These are phyloP conservation scores for Magnusiomyces tetraspermus DNA, from an alignment of 1,139 yeast genomes.

Conservation along the genomic window DNA sequence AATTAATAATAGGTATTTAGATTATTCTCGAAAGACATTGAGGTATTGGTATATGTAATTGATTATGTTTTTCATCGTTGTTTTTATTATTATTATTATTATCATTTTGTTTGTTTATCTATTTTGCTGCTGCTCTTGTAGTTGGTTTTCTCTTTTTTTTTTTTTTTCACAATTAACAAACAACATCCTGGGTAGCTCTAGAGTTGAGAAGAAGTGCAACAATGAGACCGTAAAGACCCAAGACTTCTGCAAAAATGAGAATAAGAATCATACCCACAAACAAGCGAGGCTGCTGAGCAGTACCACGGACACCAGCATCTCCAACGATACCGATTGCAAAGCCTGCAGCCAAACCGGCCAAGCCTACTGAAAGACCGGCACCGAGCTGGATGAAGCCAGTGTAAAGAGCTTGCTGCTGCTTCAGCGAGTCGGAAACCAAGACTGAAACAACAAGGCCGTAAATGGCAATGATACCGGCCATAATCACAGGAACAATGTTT, in stretches of 20 bases:
- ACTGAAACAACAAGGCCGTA: conserved; percentile 96
- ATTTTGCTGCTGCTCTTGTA: no score
- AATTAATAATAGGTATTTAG: no score
- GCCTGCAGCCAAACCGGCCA: conserved; percentile 94
- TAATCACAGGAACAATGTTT: conserved; percentile 67
- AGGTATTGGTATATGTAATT: no score
- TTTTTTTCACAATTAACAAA: conserved; percentile 42
- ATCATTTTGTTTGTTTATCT: no score
- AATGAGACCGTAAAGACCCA: conserved; percentile 92
- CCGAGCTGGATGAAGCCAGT: conserved; percentile 96
- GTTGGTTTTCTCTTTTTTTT: neutral
- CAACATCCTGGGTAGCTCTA: conserved; percentile 87
- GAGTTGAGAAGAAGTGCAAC: conserved; percentile 89
- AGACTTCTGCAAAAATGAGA: conserved; percentile 94
- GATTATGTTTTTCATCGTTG: no score
- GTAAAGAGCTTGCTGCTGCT: conserved; percentile 75
- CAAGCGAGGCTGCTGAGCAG: conserved; percentile 92
- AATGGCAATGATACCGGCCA: conserved; percentile 96
- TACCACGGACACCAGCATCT: conserved; percentile 96
- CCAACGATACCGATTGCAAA: conserved; percentile 98
- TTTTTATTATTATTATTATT: no score
- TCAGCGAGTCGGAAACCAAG: conserved; percentile 83
- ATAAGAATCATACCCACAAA: conserved; percentile 81
- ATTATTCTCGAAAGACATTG: no score
- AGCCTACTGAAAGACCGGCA: conserved; percentile 91